These are phyloP conservation scores for Aspergillus viridinutans DNA, from an alignment of 2,329 filamentous ascomycete species.

Conservation along the genomic window DNA sequence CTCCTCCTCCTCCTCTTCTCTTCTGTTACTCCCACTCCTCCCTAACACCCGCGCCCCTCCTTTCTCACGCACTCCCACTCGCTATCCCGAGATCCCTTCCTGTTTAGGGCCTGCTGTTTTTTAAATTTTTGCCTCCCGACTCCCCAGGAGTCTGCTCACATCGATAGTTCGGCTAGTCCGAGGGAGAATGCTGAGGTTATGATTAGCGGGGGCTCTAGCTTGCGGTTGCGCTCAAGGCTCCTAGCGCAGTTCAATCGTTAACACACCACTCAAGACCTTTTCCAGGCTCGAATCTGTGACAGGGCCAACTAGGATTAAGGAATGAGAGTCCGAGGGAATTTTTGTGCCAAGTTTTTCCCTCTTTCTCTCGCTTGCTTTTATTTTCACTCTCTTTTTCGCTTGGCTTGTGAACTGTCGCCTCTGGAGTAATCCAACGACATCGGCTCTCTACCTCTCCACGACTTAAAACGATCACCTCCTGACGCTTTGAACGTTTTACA, in stretches of 20 bases:
- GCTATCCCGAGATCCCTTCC: background rate
- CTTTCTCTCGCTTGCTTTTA: conserved; percentile 14
- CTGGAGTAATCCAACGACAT: conserved; percentile 19
- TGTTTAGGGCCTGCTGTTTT: conserved; percentile 2
- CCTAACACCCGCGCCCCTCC: conserved; percentile 1
- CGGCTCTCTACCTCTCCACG: conserved; percentile 24
- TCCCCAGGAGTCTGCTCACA: conserved; percentile 4
- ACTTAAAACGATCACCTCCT: conserved; percentile 29
- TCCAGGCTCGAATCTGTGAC: conserved; percentile 18
- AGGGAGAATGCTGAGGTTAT: conserved; percentile 39
- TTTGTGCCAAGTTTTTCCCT: conserved; percentile 15
- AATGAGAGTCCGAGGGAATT: conserved; percentile 25
- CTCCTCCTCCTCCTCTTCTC: conserved; percentile 6
- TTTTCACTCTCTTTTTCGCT: conserved; percentile 9
- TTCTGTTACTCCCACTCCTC: conserved; percentile 6
- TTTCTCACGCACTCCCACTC: background rate
- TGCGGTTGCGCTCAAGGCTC: conserved; percentile 40
- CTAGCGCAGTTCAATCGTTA: conserved; percentile 31
- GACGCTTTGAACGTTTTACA: conserved; percentile 32
- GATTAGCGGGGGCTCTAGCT: conserved; percentile 35
- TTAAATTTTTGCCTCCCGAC: background rate
- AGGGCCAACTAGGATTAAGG: conserved; percentile 18
- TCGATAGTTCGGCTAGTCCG: background rate
- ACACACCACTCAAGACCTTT: conserved; percentile 17
- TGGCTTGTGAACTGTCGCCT: conserved; percentile 15